Evolutionary conservation across 2,329 filamentous ascomycete species (phyloP), one percentile per base, ranked within the genome.

Genomic region (Talaromyces sp.): DNA sequence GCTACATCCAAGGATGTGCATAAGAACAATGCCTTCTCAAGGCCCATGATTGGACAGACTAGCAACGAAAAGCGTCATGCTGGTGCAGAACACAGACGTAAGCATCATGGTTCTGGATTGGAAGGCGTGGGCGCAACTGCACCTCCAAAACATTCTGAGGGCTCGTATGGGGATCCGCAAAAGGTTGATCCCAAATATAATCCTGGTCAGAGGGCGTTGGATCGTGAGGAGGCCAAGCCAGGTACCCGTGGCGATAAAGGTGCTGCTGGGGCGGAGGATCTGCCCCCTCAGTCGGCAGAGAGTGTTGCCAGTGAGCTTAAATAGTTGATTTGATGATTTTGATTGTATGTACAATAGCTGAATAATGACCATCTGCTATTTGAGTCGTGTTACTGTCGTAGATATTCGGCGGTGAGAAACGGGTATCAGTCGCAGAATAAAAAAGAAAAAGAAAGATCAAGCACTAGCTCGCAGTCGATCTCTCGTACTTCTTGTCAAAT

Each of bases 1-100:
- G 80, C 84, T 3, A 85, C 83, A 2, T 86, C 84, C 0, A 75
- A 71, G 13, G 81, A 85, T 60, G 83, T 87, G 8, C 77, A 87
- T 75, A 10, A 4, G 14, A 52, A n/a, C 14, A 79, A 75, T 0
- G 84, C 85, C 0, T 70, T 85, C 1, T 84, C 84, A 1, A 79
- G 85, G 63, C 85, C 84, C 1, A 74, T 78, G 10, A 74, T 77
- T 57, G 84, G 82, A 24, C 78, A 85, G 75, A 82, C 80, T 19
- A 80, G 75, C 62, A 71, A 68, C 2, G 84, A 87, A 72, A 65
- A 82, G 10, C 73, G 69, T 8, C 82, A 85, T 64, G 81, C 81
- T 6, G 70, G 77, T 59, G 72, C 76, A 50, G 73, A 74, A n/a
- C 73, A 74, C 13, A 6, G 27, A 31, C 72, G 78, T 7, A 82